These are phyloP conservation scores for Termitomyces eurrhizus DNA, from an alignment of 768 basidiomycete genomes.

Conservation along the genomic window DNA sequence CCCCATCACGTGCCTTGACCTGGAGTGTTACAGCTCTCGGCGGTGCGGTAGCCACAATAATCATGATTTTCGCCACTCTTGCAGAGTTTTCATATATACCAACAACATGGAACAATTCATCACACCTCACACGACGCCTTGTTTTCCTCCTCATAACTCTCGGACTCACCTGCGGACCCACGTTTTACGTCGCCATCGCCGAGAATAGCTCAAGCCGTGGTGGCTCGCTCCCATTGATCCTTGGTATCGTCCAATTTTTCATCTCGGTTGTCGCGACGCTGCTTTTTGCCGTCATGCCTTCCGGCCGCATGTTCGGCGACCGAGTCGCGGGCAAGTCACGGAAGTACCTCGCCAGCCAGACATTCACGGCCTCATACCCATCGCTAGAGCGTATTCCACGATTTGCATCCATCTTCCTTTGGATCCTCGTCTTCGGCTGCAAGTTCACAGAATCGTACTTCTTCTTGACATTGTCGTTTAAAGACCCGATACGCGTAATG, in stretches of 20 bases:
- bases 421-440: conserved; percentile 93
- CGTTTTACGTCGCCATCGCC: conserved; percentile 89
- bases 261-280: conserved; percentile 85
- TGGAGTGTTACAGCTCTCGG: conserved; percentile 96
- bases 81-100: conserved; percentile 98
- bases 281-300: conserved; percentile 89
- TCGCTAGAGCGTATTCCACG: conserved; percentile 58
- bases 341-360: conserved; percentile 97
- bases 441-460: conserved; percentile 98
- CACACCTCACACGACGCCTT: conserved; percentile 89
- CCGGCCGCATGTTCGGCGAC: conserved; percentile 98
- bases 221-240: conserved; percentile 79
- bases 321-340: conserved; percentile 92
- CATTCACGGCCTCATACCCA: conserved; percentile 96
- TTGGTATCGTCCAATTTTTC: conserved; percentile 95
- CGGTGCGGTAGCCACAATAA: conserved; percentile 91
- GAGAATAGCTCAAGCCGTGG: conserved; percentile 51
- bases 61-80: conserved; percentile 94
- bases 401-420: conserved; percentile 75
- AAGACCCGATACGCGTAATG: conserved; percentile 92
- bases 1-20: conserved; percentile 69
- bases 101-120: conserved; percentile 97
- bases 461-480: conserved; percentile 94
- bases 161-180: conserved; percentile 87
- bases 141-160: conserved; percentile 89